A percentile compares a stretch with the other conserved stretches of the same genome.
These are phyloP conservation scores for Aspergillus bertholletiae DNA, from an alignment of 495 filamentous ascomycete species.

Conservation along the genomic window DNA sequence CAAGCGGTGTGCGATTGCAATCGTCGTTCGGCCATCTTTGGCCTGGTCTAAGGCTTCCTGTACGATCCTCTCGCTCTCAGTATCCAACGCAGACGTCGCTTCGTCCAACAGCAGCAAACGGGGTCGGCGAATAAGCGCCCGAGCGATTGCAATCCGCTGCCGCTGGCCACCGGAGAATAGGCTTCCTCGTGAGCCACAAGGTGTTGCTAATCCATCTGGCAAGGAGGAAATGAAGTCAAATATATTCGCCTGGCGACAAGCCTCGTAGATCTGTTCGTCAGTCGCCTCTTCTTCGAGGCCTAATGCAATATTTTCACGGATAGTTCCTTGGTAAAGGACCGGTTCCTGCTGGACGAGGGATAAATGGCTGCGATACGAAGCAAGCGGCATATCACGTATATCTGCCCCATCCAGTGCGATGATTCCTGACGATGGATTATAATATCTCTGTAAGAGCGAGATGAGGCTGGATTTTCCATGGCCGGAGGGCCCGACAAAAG, in stretches of 20 bases:
- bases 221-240: constrained; percentile 2
- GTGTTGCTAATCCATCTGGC: background rate
- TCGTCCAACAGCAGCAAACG: constrained; percentile 1
- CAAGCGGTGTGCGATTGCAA: constrained; percentile 2
- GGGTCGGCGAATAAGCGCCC: background rate
- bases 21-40: background rate
- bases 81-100: background rate
- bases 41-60: background rate
- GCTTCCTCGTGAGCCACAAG: background rate
- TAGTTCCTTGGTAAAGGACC: constrained; percentile 1
- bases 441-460: constrained; percentile 56
- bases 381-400: background rate
- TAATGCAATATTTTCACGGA: constrained; percentile 2
- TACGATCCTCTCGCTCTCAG: constrained; percentile 1
- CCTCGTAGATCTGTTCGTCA: background rate
- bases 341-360: constrained; percentile 1
- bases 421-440: constrained; percentile 15
- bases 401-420: background rate
- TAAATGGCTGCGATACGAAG: constrained; percentile 2
- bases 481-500: constrained; percentile 61
- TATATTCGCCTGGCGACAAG: constrained; percentile 1
- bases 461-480: constrained; percentile 64
- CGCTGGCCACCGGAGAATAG: constrained; percentile 2
- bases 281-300: constrained; percentile 1
- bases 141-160: background rate